Evolutionary conservation across 192 early-diverging fungal genomes (phyloP).

Genomic region (Chytriomyces sp.): DNA sequence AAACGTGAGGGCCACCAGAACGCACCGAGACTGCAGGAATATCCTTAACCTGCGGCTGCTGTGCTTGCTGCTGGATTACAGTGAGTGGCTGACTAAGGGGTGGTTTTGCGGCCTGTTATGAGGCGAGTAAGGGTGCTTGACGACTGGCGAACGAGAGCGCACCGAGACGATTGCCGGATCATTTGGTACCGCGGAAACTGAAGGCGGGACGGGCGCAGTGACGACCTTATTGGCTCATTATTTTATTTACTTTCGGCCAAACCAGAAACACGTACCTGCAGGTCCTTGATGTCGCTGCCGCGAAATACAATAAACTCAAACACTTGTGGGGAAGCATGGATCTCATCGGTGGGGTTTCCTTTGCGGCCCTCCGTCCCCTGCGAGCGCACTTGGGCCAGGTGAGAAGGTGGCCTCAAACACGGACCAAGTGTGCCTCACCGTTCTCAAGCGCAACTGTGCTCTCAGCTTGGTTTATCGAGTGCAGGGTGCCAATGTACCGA

Average conservation of each 20-base stretch:
- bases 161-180: slow-evolving; percentile 80
- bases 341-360: slow-evolving; percentile 76
- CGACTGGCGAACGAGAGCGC: slow-evolving; percentile 6
- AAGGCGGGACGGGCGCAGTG: slow-evolving; percentile 44
- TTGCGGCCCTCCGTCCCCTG: slow-evolving; percentile 94
- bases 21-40: slow-evolving; percentile 1
- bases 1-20: too few relatives aligned
- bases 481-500: slow-evolving; percentile 88
- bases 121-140: too few relatives aligned
- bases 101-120: too few relatives aligned
- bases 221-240: too few relatives aligned
- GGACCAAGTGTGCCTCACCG: slow-evolving; percentile 56
- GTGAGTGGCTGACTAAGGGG: too few relatives aligned
- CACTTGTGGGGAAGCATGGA: slow-evolving; percentile 79
- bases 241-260: too few relatives aligned
- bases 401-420: slow-evolving; percentile 36
- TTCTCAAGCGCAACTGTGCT: slow-evolving; percentile 89
- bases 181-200: slow-evolving; percentile 65
- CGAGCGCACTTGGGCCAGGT: slow-evolving; percentile 69
- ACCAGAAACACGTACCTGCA: too few relatives aligned
- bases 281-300: slow-evolving; percentile 88
- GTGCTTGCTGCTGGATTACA: slow-evolving; percentile 34
- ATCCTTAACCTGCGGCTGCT: slow-evolving; percentile 36
- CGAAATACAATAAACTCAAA: slow-evolving; percentile 94
- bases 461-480: slow-evolving; percentile 81